Base-by-base conservation (phyloP, 2,329 filamentous ascomycete species). In the Colletotrichum cereale region DNA sequence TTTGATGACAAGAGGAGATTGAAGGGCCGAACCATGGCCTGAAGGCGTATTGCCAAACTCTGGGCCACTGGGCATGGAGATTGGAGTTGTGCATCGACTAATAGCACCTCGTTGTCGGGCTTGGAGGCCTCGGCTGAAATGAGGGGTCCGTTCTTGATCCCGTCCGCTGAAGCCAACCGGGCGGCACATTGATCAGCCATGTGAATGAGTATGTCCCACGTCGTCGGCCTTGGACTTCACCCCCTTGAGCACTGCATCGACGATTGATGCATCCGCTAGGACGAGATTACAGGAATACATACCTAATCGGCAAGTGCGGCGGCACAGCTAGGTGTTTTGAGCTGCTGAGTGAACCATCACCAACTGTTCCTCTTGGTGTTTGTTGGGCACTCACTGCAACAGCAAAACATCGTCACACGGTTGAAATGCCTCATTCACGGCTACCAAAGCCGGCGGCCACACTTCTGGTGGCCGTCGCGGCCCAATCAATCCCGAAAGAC, bases 11-110 rank as follows among this genome's bases (percentile, higher is more conserved):
- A 62, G 64, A 67, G 38, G n/a, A 52, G 34, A n/a, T n/a, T 52
- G 47, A 47, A 38, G 38, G 67, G 16, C 55, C 53, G 66, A 38
- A 66, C 47, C 62, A 60, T n/a, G 42, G 24, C 56, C 56, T 34
- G 55, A 26, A 71, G 42, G 67, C 67, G 56, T 62, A 24, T 58
- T 50, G 34, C 52, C 38, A 64, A 62, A 62, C 42, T 72, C 18
- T 69, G 60, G 58, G 58, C 58, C 53, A 40, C 53, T 60, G 53
- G 58, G 69, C 58, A 60, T 31, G 14, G 47, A 36, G 31, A 14
- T 34, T 36, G 50, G 31, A 50, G 18, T n/a, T 29, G 53, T 36
- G 29, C 52, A 10, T 65, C 26, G 16, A 42, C 31, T 57, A 4
- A 64, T 56, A 18, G 40, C 42, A 52, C 62, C 34, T 57, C 31